A percentile compares a stretch with the other conserved stretches of the same genome.
phyloP scores from a whole-genome alignment of 805 yeast species.

The Lachancea thermotolerans region DNA sequence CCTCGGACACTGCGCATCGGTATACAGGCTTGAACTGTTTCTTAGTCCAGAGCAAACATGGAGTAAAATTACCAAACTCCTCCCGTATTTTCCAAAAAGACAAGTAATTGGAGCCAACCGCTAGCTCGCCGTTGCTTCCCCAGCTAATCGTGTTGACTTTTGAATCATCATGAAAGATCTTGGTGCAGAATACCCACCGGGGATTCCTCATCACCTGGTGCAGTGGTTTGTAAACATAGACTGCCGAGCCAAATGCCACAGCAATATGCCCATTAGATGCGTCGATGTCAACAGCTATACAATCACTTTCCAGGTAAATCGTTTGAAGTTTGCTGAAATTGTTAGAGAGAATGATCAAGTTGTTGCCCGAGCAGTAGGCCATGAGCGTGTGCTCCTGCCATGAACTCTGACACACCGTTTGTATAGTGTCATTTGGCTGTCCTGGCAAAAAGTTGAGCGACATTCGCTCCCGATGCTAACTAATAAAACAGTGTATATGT shows the following conservation, averaged over 20 bases:
- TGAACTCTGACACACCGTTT: conserved; percentile 48
- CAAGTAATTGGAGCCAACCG: conserved; percentile 51
- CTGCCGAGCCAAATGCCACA: conserved; percentile 39
- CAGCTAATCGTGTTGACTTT: conserved; percentile 43
- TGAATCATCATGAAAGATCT: conserved; percentile 29
- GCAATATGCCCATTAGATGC: conserved; percentile 55
- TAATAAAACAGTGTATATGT: too few species aligned
- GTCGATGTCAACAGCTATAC: conserved; percentile 60
- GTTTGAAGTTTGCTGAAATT: conserved; percentile 62
- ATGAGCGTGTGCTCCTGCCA: conserved; percentile 65
- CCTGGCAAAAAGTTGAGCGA: conserved; percentile 76
- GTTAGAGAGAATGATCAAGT: conserved; percentile 59
- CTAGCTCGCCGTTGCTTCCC: conserved; percentile 51
- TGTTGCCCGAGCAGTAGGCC: conserved; percentile 83
- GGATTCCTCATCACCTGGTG: conserved; percentile 39
- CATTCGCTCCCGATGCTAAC: conserved; percentile 32
- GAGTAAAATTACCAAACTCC: conserved; percentile 37
- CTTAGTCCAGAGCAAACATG: conserved; percentile 34
- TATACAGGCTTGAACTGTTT: conserved; percentile 57
- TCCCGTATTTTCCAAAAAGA: conserved; percentile 45
- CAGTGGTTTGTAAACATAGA: conserved; percentile 50
- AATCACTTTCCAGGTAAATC: conserved; percentile 60
- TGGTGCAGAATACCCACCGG: conserved; percentile 39
- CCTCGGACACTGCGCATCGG: conserved; percentile 53
- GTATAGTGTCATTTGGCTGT: conserved; percentile 56